Base-by-base conservation (phyloP, 2,329 filamentous ascomycete species). In the Colletotrichum theobromicola region DNA sequence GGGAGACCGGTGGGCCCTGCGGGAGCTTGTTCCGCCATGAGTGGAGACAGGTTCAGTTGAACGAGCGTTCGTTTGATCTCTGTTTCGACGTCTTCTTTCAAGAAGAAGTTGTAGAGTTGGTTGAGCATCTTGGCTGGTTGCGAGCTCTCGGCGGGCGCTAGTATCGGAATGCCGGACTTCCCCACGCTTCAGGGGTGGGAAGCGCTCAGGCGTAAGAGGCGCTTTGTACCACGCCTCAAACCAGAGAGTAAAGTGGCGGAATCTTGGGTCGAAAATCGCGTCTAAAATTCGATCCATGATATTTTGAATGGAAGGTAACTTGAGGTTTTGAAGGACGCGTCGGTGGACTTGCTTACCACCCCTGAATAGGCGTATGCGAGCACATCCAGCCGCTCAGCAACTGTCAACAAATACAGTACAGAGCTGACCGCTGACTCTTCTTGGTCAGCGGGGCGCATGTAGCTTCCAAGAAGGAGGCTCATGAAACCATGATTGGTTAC, bases 11-110 rank as follows among this genome's bases (percentile, higher is more conserved):
- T 35, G 21, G 67, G 73, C n/a, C 46, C 70, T 21, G 70, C 46
- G n/a, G 70, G 21, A 34, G 70, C 30, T 12, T 66, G 26, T 26
- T 50, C 21, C 4, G 62, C 55, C 72, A 74, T 74, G 34, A 24
- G 42, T 62, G 62, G 53, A 61, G 55, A 7, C 12, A 34, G 32
- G 5, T 28, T 62, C 32, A 55, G 72, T 55, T 71, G 61, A 66
- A 74, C 50, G 50, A 37, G 18, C n/a, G 70, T 69, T 72, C 65
- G 70, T 72, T 72, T 30, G 70, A 72, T 69, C 2, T 63, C 24
- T 35, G 24, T 26, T 21, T 5, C 32, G 57, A 35, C 18, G 9
- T 35, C 10, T 16, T 53, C 35, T 16, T 30, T 21, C 8, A 37
- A 5, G 21, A 61, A 30, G 16, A 50, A 12, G 28, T 67, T 60